These are phyloP conservation scores for Epicoccum sorghinum DNA, from an alignment of 2,329 filamentous ascomycete genomes.

Conservation along the genomic window DNA sequence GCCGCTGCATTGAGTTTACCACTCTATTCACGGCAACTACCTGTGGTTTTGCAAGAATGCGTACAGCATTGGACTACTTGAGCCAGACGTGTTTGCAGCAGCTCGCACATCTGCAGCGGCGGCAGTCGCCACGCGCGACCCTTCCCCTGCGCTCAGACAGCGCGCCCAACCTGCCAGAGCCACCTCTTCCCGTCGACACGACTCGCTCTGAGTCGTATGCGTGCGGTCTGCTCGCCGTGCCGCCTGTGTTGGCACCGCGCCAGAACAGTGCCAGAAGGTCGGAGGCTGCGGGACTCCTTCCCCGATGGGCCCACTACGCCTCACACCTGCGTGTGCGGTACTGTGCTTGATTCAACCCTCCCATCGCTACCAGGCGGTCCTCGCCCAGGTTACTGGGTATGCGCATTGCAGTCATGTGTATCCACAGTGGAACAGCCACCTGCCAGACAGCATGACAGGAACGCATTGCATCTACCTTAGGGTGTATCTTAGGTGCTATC, in stretches of 20 bases:
- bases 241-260: slow-evolving; percentile 30
- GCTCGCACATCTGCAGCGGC: not conserved
- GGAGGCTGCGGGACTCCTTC: slow-evolving; percentile 38
- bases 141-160: slow-evolving; percentile 13
- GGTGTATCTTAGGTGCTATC: too few relatives aligned
- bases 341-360: slow-evolving; percentile 19
- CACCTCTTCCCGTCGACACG: slow-evolving; percentile 15
- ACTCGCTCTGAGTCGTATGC: slow-evolving; percentile 21
- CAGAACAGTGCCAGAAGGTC: slow-evolving; percentile 38
- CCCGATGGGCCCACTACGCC: slow-evolving; percentile 37
- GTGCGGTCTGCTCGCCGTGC: slow-evolving; percentile 26
- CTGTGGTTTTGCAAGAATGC: not conserved
- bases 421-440: slow-evolving; percentile 18
- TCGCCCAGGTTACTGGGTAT: slow-evolving; percentile 42
- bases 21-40: slow-evolving; percentile 1
- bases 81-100: not conserved
- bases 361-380: slow-evolving; percentile 26
- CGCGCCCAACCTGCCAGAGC: slow-evolving; percentile 10
- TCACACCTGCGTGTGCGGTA: slow-evolving; percentile 9
- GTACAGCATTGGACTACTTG: not conserved
- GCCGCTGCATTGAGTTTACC: slow-evolving; percentile 2
- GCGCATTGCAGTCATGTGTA: slow-evolving; percentile 11
- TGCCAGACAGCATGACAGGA: slow-evolving; percentile 10
- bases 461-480: slow-evolving; percentile 4
- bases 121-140: slow-evolving; percentile 4